A percentile compares a stretch with the other conserved stretches of the same genome.
Evolutionary conservation across 306 rosid genomes (phyloP).

Genomic region (Rosa multiflora): DNA sequence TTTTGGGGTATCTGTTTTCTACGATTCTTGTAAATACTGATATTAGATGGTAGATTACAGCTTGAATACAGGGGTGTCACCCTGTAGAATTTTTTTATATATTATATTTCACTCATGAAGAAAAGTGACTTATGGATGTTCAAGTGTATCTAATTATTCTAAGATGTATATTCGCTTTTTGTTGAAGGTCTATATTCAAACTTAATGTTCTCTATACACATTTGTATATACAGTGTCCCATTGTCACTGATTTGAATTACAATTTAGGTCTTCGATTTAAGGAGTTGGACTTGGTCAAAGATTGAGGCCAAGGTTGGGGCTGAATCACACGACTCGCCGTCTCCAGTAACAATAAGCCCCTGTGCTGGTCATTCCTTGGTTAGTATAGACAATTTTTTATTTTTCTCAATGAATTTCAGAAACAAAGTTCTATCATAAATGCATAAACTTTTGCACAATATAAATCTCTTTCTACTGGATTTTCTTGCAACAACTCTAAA

Average conservation of each 20-base stretch:
- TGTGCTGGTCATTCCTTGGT: constrained; percentile 98
- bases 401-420: constrained; percentile 1
- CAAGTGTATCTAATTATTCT: not conserved
- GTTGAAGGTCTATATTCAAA: not conserved
- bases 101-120: not conserved
- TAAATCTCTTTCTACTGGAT: not conserved
- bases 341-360: constrained; percentile 51
- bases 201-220: not conserved
- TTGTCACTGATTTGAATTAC: constrained; percentile 13
- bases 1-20: not conserved
- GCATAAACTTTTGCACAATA: constrained; percentile 3
- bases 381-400: constrained; percentile 30
- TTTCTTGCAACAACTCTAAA: not conserved
- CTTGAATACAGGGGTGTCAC: not conserved
- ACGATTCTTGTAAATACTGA: not conserved
- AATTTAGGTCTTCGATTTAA: constrained; percentile 78
- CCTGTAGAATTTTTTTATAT: not conserved
- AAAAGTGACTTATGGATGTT: not conserved
- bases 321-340: constrained; percentile 45
- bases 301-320: constrained; percentile 56
- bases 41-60: not conserved
- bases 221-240: not conserved
- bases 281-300: constrained; percentile 91
- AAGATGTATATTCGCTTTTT: not conserved
- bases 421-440: not conserved